Evolutionary conservation across 345 rosid species (phyloP).

Genomic region (Corchorus capsularis): DNA sequence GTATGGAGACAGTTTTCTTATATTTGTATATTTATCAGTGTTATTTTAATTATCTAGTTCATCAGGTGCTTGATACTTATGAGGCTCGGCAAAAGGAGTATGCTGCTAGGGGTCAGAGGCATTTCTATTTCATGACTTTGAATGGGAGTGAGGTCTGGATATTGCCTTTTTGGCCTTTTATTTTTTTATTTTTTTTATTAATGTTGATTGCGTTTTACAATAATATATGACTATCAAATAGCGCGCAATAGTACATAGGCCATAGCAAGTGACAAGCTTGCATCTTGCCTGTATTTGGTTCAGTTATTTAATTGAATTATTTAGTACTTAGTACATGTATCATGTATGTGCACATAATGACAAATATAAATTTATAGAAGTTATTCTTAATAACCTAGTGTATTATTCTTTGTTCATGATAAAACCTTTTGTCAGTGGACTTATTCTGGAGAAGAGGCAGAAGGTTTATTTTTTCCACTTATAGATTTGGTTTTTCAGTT

Average conservation of each 20-base stretch:
- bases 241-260: neutral
- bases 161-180: neutral
- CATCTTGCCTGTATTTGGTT: neutral
- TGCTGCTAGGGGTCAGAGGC: conserved; percentile 91
- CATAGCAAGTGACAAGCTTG: neutral
- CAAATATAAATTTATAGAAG: neutral
- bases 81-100: conserved; percentile 85
- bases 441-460: neutral
- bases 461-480: neutral
- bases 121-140: conserved; percentile 98
- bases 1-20: too few species aligned
- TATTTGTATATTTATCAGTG: neutral
- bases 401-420: too few species aligned
- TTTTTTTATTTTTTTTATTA: neutral
- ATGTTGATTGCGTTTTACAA: neutral
- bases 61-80: conserved; percentile 94
- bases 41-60: conserved; percentile 12
- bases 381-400: neutral
- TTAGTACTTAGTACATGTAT: neutral
- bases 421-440: neutral
- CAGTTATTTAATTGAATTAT: neutral
- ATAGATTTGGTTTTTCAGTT: neutral
- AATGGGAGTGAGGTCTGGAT: conserved; percentile 90
- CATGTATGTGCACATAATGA: neutral
- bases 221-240: neutral